A percentile compares a stretch with the other conserved stretches of the same genome.
These are phyloP conservation scores for Pseudocercospora eumusae DNA, from an alignment of 2,329 filamentous ascomycete species.

Conservation along the genomic window DNA sequence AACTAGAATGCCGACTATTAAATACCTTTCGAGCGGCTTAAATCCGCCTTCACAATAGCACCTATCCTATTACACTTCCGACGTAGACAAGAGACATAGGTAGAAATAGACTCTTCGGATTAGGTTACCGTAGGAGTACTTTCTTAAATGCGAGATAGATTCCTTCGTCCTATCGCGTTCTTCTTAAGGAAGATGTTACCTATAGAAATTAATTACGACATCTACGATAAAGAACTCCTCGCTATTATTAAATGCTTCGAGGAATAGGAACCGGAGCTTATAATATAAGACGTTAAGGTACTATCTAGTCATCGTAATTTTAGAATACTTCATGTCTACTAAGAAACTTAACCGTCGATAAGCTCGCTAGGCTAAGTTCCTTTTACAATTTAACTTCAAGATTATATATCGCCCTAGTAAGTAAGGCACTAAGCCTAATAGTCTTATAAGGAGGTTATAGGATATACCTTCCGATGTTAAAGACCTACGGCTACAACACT, in stretches of 20 bases:
- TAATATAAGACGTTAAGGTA: neutral
- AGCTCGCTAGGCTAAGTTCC: neutral
- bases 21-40: neutral
- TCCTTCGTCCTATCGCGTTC: neutral
- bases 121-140: neutral
- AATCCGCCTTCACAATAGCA: neutral
- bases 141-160: neutral
- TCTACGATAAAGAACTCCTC: neutral
- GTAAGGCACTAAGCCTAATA: neutral
- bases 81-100: neutral
- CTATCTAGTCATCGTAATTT: neutral
- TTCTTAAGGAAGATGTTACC: neutral
- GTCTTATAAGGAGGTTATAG: neutral
- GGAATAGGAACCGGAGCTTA: neutral
- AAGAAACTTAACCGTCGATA: neutral
- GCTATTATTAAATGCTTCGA: neutral
- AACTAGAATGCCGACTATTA: neutral
- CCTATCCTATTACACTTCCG: neutral
- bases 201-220: neutral
- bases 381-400: neutral
- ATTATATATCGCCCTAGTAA: neutral
- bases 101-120: neutral
- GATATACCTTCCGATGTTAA: neutral
- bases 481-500: neutral
- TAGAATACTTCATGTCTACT: neutral